Evolutionary conservation across 2,329 filamentous ascomycete species (phyloP).

Genomic region (Onygena corvina): DNA sequence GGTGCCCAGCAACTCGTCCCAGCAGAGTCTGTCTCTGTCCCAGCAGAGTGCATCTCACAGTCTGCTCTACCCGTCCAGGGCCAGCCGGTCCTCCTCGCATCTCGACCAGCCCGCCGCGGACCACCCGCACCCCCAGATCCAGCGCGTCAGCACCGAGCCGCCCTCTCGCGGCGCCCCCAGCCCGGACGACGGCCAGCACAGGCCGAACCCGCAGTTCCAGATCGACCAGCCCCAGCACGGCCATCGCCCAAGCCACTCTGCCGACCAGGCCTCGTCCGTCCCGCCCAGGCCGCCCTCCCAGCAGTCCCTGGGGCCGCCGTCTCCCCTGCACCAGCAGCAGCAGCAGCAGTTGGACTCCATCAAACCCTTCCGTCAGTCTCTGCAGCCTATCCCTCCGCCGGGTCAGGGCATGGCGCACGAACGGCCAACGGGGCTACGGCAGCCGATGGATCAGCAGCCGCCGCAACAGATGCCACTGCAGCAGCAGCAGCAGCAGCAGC

Average conservation of each 20-base stretch:
- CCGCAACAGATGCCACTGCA: slow-evolving; percentile 3
- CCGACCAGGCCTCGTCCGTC: slow-evolving; percentile 15
- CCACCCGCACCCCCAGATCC: slow-evolving; percentile 15
- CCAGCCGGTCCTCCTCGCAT: slow-evolving; percentile 16
- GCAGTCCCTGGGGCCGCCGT: slow-evolving; percentile 28
- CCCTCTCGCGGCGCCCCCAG: background rate
- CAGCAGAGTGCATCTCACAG: no score
- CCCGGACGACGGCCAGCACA: slow-evolving; percentile 10
- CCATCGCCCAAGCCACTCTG: slow-evolving; percentile 16
- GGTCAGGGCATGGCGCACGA: slow-evolving; percentile 13
- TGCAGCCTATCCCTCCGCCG: slow-evolving; percentile 12
- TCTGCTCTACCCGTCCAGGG: slow-evolving; percentile 16
- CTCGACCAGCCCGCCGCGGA: slow-evolving; percentile 15
- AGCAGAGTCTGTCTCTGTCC: slow-evolving; percentile 7
- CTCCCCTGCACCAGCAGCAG: slow-evolving; percentile 19
- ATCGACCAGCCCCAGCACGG: slow-evolving; percentile 18
- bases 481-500: slow-evolving; percentile 9
- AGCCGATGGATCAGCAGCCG: slow-evolving; percentile 11
- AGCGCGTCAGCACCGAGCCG: slow-evolving; percentile 17
- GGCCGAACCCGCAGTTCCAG: slow-evolving; percentile 14
- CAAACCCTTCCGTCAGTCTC: slow-evolving; percentile 15
- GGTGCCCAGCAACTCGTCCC: slow-evolving; percentile 11
- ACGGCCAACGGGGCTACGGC: slow-evolving; percentile 15
- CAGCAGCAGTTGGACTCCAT: slow-evolving; percentile 16
- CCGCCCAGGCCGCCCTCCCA: slow-evolving; percentile 25